Percentiles rank a stretch among this genome's conserved stretches.
Conservation (phyloP, 148 eudicot species). For the Persicaria tinctoria region DNA sequence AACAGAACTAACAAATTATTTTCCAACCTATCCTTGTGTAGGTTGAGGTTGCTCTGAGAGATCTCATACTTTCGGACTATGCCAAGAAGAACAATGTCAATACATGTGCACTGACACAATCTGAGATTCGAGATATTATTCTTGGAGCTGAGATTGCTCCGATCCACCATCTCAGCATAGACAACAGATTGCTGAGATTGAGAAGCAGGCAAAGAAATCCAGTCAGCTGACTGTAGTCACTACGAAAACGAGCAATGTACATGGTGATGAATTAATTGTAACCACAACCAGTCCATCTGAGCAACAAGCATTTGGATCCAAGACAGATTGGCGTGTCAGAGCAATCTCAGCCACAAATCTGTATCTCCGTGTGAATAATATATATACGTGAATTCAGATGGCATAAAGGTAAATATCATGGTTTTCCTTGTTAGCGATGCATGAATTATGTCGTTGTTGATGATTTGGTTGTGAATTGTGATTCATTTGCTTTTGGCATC, state of each 20-base stretch:
- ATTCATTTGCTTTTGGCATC: too few relatives aligned
- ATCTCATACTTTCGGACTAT: slow-evolving; percentile 91
- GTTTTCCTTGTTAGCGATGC: background rate
- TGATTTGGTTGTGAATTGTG: slow-evolving; percentile 21
- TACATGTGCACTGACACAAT: slow-evolving; percentile 85
- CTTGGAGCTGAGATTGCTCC: slow-evolving; percentile 98
- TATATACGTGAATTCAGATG: slow-evolving; percentile 96
- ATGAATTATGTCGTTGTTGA: background rate
- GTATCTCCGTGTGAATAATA: slow-evolving; percentile 94
- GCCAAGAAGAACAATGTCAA: slow-evolving; percentile 98
- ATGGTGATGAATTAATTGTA: too few relatives aligned
- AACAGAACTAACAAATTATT: too few relatives aligned
- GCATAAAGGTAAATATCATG: slow-evolving; percentile 58
- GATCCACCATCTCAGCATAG: slow-evolving; percentile 83
- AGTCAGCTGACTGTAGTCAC: slow-evolving; percentile 91
- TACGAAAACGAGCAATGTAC: slow-evolving; percentile 84
- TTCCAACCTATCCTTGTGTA: too few relatives aligned
- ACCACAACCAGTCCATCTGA: too few relatives aligned
- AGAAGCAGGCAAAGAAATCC: slow-evolving; percentile 91
- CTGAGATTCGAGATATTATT: slow-evolving; percentile 93
- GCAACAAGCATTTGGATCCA: too few relatives aligned
- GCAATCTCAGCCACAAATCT: too few relatives aligned
- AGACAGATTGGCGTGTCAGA: too few relatives aligned
- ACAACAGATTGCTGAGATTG: slow-evolving; percentile 98
- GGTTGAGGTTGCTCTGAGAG: slow-evolving; percentile 97